phyloP scores from a whole-genome alignment of 495 filamentous ascomycete species.

The Filosporella fistucella region DNA sequence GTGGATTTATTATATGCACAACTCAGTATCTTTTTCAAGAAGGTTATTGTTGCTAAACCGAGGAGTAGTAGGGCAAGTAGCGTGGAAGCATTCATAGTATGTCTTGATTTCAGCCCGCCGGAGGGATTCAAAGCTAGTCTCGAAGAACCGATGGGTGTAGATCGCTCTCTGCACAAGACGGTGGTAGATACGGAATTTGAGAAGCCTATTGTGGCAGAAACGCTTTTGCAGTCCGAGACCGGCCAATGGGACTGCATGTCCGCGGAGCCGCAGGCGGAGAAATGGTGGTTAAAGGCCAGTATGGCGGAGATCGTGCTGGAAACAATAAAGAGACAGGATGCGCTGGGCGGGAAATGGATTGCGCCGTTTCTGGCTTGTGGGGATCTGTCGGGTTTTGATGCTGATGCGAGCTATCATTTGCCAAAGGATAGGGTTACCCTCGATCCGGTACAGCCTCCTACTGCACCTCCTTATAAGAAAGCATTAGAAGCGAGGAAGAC shows the following conservation, averaged over 20 bases:
- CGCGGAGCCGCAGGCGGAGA: conserved; percentile 7
- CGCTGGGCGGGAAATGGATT: conserved; percentile 60
- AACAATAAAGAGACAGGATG: conserved; percentile 43
- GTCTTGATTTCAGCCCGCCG: conserved; percentile 73
- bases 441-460: conserved; percentile 94
- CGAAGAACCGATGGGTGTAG: conserved; percentile 60
- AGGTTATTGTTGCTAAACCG: conserved; percentile 88
- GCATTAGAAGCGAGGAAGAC: conserved; percentile 81
- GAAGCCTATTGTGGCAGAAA: conserved; percentile 32
- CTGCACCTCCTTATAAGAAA: conserved; percentile 88
- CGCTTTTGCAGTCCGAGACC: conserved; percentile 32
- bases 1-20: conserved; percentile 91
- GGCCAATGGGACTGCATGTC: conserved; percentile 33
- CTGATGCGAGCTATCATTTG: conserved; percentile 87
- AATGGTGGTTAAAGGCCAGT: too few species aligned
- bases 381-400: conserved; percentile 89
- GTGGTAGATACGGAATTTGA: conserved; percentile 29
- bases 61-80: conserved; percentile 89
- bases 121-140: conserved; percentile 60
- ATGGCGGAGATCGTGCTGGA: conserved; percentile 58
- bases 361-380: conserved; percentile 94
- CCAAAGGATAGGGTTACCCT: conserved; percentile 71
- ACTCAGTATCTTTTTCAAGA: conserved; percentile 81
- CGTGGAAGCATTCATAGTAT: conserved; percentile 94
- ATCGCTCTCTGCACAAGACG: conserved; percentile 43